phyloP scores from a whole-genome alignment of 2,329 filamentous ascomycete genomes.

The Cladobotryum protrusum region DNA sequence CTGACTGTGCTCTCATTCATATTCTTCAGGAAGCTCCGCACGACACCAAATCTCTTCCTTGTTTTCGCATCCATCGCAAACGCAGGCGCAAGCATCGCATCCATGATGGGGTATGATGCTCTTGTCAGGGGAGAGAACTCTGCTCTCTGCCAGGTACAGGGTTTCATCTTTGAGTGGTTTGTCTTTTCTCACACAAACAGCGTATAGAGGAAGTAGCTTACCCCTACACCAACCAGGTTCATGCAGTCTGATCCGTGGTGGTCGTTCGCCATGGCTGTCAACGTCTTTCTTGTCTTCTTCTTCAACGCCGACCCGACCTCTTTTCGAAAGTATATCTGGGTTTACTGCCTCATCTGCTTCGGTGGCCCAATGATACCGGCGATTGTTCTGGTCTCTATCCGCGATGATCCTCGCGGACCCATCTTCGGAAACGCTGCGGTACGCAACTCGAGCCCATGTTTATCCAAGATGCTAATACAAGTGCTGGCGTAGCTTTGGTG shows the following conservation, averaged over 20 bases:
- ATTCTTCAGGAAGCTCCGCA: slow-evolving; percentile 45
- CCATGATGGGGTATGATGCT: slow-evolving; percentile 63
- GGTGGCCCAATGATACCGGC: slow-evolving; percentile 63
- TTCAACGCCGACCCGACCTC: slow-evolving; percentile 51
- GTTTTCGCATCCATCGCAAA: slow-evolving; percentile 32
- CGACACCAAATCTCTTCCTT: slow-evolving; percentile 49
- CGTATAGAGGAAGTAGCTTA: neutral
- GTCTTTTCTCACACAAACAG: slow-evolving; percentile 20
- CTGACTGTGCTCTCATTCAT: slow-evolving; percentile 45
- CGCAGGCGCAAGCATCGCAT: slow-evolving; percentile 54
- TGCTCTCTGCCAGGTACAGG: slow-evolving; percentile 55
- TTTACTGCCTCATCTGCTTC: slow-evolving; percentile 64
- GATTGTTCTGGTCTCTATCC: slow-evolving; percentile 57
- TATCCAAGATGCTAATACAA: neutral
- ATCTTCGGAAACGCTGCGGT: slow-evolving; percentile 53
- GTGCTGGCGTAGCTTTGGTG: slow-evolving; percentile 47
- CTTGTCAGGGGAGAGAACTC: slow-evolving; percentile 48
- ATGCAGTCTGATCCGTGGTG: slow-evolving; percentile 70
- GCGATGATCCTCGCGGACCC: slow-evolving; percentile 28
- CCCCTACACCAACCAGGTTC: slow-evolving; percentile 50
- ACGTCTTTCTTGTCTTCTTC: slow-evolving; percentile 67
- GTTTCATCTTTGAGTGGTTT: slow-evolving; percentile 61
- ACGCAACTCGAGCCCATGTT: slow-evolving; percentile 17
- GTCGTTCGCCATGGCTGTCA: slow-evolving; percentile 76
- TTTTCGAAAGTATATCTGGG: slow-evolving; percentile 63